Evolutionary conservation across 1,139 yeast genomes (phyloP), one percentile per base, ranked within the genome.

Genomic region (Debaryomycetaceae sp.): DNA sequence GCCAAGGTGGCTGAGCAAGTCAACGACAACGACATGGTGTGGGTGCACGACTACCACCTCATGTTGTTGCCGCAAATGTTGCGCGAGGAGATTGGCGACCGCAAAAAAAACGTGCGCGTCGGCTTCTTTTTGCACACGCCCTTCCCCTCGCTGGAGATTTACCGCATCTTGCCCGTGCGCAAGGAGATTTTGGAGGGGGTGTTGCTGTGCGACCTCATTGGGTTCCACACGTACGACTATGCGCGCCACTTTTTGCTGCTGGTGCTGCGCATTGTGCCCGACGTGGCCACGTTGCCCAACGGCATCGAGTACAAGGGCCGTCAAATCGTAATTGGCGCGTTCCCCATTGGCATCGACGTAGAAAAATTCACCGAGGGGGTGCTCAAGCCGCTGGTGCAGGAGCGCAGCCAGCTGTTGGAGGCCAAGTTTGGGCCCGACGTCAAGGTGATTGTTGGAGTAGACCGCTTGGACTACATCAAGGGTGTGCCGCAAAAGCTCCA

Each of bases 151-250:
- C 81, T 94, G 33, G 99, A 93, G 54, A 91, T 93, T 39, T 93
- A 93, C 61, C 67, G 99, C 52, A 89, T 93, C 36, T 66, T 93
- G 47, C 99, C 99, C 0, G 98, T 93, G 12, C 74, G 99, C 57
- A 78, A 82, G 45, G 98, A 93, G 56, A 88, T 93, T 34, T 65
- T 93, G 46, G 76, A 75, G 39, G 99, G 99, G 30, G 95, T 93
- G 2, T 65, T 93, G 51, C 82, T 93, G 46, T 91, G 97, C 61
- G 96, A 93, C 53, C 71, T 93, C 46, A 79, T 93, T 49, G 99
- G 99, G 0, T 93, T 93, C 71, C 99, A 93, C 57, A 93, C 98
- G n/a, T 93, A 93, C 57, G 99, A 93, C 57, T 93, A 93, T 50
- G 98, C 96, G n/a, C 75, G 99, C 46, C 99, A 93, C 61, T 93